phyloP scores from a whole-genome alignment of 257 asterid genomes.

The Oldenlandia corymbosa region DNA sequence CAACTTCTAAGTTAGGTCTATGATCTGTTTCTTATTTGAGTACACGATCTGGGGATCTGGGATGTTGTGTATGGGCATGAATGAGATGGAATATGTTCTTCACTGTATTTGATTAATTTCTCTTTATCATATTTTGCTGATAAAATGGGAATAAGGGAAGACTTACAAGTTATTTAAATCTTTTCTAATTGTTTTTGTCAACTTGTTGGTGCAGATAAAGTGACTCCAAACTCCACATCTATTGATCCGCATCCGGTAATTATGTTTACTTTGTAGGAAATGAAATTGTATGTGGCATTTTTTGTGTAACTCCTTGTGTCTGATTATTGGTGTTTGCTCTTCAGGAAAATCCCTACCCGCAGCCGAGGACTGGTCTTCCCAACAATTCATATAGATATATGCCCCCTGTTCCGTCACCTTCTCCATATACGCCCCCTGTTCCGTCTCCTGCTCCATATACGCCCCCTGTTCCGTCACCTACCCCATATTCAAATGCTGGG shows the following conservation, averaged over 20 bases:
- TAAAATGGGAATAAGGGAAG: neutral
- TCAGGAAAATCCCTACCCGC: slow-evolving; percentile 54
- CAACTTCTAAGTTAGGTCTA: neutral
- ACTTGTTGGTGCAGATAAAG: slow-evolving; percentile 45
- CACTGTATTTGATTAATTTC: too few relatives aligned
- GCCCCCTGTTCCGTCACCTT: slow-evolving; percentile 40
- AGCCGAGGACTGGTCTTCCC: slow-evolving; percentile 38
- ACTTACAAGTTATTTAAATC: neutral
- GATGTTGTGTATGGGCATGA: too few relatives aligned
- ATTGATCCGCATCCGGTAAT: slow-evolving; percentile 48
- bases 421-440: too few relatives aligned
- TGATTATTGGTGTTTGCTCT: slow-evolving; percentile 17
- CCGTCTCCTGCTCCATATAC: too few relatives aligned
- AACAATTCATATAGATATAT: slow-evolving; percentile 61
- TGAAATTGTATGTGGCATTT: too few relatives aligned
- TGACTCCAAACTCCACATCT: slow-evolving; percentile 33
- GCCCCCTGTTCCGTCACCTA: too few relatives aligned
- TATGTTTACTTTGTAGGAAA: too few relatives aligned
- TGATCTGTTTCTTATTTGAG: neutral
- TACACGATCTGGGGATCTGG: too few relatives aligned
- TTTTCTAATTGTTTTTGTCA: neutral
- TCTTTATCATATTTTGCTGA: neutral
- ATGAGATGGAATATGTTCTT: too few relatives aligned
- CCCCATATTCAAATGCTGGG: too few relatives aligned
- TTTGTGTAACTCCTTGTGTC: slow-evolving; percentile 5